Percentiles rank a stretch among this genome's conserved stretches.
Evolutionary conservation across 768 basidiomycete genomes (phyloP).

Genomic region (Boletellus emodensis): DNA sequence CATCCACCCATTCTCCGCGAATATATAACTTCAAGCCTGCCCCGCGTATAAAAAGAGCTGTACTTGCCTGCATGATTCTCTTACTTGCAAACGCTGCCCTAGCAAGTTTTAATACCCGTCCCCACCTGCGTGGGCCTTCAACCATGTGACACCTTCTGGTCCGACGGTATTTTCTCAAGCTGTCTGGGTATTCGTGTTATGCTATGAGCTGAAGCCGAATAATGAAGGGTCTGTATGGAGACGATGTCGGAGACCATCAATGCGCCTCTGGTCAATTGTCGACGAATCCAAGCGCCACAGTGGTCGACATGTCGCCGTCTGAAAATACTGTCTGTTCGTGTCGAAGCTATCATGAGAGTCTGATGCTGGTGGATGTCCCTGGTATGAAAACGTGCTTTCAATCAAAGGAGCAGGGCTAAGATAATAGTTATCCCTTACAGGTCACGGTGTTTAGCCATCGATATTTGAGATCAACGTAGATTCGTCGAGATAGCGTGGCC

Average conservation of each 20-base stretch:
- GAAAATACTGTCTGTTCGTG: no score
- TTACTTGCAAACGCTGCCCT: slow-evolving; percentile 5
- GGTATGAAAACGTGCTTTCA: no score
- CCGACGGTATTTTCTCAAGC: background rate
- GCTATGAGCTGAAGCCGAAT: no score
- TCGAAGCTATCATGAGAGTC: no score
- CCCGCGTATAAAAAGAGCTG: no score
- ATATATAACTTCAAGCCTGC: no score
- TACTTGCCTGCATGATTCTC: background rate
- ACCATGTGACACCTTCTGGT: background rate
- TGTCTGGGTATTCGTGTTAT: background rate
- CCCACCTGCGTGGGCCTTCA: background rate
- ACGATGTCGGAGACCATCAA: background rate
- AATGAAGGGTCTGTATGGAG: no score
- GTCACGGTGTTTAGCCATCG: background rate
- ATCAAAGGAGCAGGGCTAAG: background rate
- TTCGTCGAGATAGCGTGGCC: no score
- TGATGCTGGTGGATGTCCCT: no score
- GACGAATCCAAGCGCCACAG: no score
- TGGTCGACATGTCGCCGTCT: no score
- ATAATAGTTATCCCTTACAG: background rate
- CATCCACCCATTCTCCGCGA: no score
- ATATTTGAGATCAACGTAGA: background rate
- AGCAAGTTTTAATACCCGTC: background rate
- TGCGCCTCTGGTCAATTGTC: background rate